Base-by-base conservation (phyloP, 306 rosid species). In the Neltuma alba region DNA sequence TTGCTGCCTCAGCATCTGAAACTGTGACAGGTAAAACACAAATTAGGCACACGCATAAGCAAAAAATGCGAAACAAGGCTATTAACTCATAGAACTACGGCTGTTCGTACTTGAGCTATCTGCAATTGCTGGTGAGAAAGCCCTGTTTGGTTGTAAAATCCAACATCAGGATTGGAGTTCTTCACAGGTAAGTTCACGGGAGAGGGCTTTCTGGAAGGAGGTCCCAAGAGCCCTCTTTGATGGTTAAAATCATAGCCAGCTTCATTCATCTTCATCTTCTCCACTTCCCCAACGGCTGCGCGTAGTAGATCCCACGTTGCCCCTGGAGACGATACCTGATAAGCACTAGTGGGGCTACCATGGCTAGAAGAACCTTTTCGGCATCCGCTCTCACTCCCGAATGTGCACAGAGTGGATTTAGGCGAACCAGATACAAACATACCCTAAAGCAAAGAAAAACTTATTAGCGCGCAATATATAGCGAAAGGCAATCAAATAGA, bases 201-300 rank as follows among this genome's bases (percentile, higher is more conserved):
- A 31, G 88, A 67, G 2, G 88, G 70, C 2, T 83, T 88, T 4
- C 86, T 72, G 9, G 76, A 72, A 12, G 78, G 61, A 2, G 83
- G 85, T 38, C 68, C 79, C 23, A 84, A 42, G 6, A 55, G 14
- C 13, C 82, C 88, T 77, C 81, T 69, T 76, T 78, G 63, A 2
- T 60, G 75, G 83, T 54, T 30, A 33, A 77, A 76, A 13, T 45
- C 75, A 57, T 41, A 40, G 27, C 10, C 48, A 61, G 85, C 83
- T 70, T 91, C 89, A 6, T 6, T 79, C 61, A 86, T 66, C 1
- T 83, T 86, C 92, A 89, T 87, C 87, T 82, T 85, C 36, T 88
- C 97, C 0, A 89, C 89, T 57, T 90, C 89, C 31, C 88, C 94
- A 25, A 93, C 97, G 9, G 92, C 94, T 25, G 97, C 93, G 21